A percentile compares a stretch with the other conserved stretches of the same genome.
Conservation (phyloP, 148 eudicot genomes). For the Fagopyrum esculentum region DNA sequence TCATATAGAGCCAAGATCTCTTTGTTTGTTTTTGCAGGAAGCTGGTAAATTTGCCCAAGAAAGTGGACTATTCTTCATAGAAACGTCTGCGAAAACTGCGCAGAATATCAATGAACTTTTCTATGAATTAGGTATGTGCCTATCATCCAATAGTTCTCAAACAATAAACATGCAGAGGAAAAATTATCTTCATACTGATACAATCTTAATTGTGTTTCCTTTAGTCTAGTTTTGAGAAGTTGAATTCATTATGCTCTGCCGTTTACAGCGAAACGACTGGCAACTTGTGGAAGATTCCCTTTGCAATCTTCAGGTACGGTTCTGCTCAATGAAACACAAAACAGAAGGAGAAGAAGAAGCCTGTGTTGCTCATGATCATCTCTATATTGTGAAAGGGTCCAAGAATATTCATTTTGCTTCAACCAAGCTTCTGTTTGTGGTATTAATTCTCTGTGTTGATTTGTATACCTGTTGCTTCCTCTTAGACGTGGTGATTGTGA, state of each 20-base stretch:
- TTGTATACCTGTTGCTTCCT: not conserved
- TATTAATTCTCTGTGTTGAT: not conserved
- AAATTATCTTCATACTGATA: not conserved
- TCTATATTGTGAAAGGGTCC: not conserved
- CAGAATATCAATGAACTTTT: slow-evolving; percentile 36
- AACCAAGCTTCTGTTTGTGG: slow-evolving; percentile 2
- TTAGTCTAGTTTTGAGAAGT: not conserved
- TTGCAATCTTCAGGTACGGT: slow-evolving; percentile 19
- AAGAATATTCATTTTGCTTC: not conserved
- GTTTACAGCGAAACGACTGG: slow-evolving; percentile 34
- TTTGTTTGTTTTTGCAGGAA: slow-evolving; percentile 22
- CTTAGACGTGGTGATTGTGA: not conserved
- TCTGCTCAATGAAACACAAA: slow-evolving; percentile 25
- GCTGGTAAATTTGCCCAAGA: slow-evolving; percentile 28
- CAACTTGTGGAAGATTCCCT: slow-evolving; percentile 20
- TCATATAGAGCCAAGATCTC: not conserved
- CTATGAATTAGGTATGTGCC: slow-evolving; percentile 30
- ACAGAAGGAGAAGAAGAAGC: slow-evolving; percentile 16
- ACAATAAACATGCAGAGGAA: not conserved
- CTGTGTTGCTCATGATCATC: slow-evolving; percentile 29
- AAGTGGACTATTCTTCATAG: slow-evolving; percentile 33
- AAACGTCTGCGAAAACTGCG: slow-evolving; percentile 37
- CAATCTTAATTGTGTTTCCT: not conserved
- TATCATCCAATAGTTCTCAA: not conserved
- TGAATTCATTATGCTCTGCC: not conserved